Evolutionary conservation across 345 rosid species (phyloP).

Genomic region (Physaria fendleri): DNA sequence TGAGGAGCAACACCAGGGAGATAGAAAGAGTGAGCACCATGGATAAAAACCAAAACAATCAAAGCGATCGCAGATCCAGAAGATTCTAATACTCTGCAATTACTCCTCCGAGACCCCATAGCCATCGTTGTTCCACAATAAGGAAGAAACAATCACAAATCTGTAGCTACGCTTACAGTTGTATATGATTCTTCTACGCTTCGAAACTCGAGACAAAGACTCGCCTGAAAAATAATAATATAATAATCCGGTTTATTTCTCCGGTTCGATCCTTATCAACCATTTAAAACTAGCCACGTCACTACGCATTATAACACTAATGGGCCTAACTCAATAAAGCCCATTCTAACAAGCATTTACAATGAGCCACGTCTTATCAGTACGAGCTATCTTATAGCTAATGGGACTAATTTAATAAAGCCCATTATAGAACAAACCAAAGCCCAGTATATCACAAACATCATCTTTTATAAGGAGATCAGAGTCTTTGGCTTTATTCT

Average conservation of each 20-base stretch:
- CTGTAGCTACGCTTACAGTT: conserved; percentile 23
- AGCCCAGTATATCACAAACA: neutral
- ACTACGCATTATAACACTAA: neutral
- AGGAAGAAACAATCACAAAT: conserved; percentile 23
- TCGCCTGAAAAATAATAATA: neutral
- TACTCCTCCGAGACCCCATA: conserved; percentile 41
- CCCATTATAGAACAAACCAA: neutral
- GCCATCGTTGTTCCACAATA: conserved; percentile 17
- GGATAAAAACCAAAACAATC: conserved; percentile 42
- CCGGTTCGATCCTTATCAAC: conserved; percentile 18
- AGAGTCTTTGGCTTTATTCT: conserved; percentile 26
- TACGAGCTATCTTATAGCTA: too few species aligned
- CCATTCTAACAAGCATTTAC: neutral
- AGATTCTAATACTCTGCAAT: conserved; percentile 20
- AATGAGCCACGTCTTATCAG: too few species aligned
- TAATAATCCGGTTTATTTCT: conserved; percentile 9
- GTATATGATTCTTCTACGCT: conserved; percentile 21
- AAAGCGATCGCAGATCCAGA: conserved; percentile 27
- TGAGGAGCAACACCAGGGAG: conserved; percentile 98
- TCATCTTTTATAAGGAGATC: conserved; percentile 5
- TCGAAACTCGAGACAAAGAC: conserved; percentile 9
- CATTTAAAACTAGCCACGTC: neutral
- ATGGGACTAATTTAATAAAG: neutral
- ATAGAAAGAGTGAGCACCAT: conserved; percentile 66
- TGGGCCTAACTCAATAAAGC: neutral